These are phyloP conservation scores for Cryptomeria japonica DNA, from an alignment of 75 land plant species.

Conservation along the genomic window DNA sequence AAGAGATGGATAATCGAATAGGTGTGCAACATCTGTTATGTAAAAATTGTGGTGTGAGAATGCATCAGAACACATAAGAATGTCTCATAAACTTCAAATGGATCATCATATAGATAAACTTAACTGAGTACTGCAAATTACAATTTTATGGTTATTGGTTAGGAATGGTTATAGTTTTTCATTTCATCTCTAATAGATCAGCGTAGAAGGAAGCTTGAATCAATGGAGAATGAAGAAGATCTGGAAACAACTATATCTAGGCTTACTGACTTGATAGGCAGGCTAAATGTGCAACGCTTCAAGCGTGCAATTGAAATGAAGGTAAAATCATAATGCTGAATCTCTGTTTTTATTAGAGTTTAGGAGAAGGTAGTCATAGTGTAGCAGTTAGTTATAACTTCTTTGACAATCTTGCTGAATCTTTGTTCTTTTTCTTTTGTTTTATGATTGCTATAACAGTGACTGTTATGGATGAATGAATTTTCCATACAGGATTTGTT, in stretches of 20 bases:
- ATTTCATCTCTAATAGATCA: conserved; percentile 41
- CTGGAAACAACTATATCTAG: conserved; percentile 50
- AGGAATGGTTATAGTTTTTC: conserved; percentile 1
- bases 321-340: conserved; percentile 31
- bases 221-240: conserved; percentile 69
- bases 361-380: background rate
- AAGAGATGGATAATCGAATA: conserved; percentile 59
- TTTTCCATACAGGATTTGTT: conserved; percentile 52
- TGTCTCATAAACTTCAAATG: background rate
- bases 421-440: background rate
- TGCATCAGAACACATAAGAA: background rate
- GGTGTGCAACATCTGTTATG: conserved; percentile 32
- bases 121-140: background rate
- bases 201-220: conserved; percentile 63
- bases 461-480: background rate
- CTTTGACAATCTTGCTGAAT: background rate
- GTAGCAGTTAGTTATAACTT: background rate
- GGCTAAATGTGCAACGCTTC: conserved; percentile 53
- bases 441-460: background rate
- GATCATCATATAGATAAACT: background rate
- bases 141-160: background rate
- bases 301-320: conserved; percentile 59
- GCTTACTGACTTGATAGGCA: conserved; percentile 48
- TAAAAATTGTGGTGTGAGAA: background rate
- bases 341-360: background rate